Conservation (phyloP, 2,329 filamentous ascomycete species). For the Raffaelea arxii region DNA sequence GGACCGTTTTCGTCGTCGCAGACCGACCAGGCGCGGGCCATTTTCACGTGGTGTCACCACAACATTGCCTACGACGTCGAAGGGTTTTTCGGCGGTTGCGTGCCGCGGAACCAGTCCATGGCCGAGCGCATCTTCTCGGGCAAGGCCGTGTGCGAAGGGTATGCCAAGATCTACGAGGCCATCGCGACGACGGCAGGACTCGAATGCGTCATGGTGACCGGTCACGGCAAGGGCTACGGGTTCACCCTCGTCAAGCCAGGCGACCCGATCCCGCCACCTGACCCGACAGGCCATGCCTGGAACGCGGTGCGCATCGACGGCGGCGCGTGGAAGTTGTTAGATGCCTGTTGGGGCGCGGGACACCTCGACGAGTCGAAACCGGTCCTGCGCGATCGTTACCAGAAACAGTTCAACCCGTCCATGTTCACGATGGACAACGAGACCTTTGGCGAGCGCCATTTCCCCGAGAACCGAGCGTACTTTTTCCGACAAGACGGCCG, state of each 20-base stretch:
- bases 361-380: slow-evolving; percentile 45
- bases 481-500: slow-evolving; percentile 71
- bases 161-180: slow-evolving; percentile 70
- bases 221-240: slow-evolving; percentile 82
- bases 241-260: slow-evolving; percentile 54
- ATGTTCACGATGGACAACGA: slow-evolving; percentile 59
- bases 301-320: slow-evolving; percentile 83
- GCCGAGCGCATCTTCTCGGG: slow-evolving; percentile 66
- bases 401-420: slow-evolving; percentile 55
- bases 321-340: slow-evolving; percentile 83
- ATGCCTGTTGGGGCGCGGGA: slow-evolving; percentile 89
- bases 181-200: slow-evolving; percentile 73
- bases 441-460: slow-evolving; percentile 73
- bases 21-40: slow-evolving; percentile 84
- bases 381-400: slow-evolving; percentile 49
- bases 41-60: slow-evolving; percentile 94
- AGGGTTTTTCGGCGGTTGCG: slow-evolving; percentile 64
- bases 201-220: slow-evolving; percentile 62
- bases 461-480: slow-evolving; percentile 54
- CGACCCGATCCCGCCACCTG: slow-evolving; percentile 52
- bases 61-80: slow-evolving; percentile 80
- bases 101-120: slow-evolving; percentile 55
- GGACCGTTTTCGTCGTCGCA: slow-evolving; percentile 63
- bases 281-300: slow-evolving; percentile 71
- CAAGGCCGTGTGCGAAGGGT: slow-evolving; percentile 84